Base-by-base conservation (phyloP, 306 rosid species). In the Casuarina equisetifolia region DNA sequence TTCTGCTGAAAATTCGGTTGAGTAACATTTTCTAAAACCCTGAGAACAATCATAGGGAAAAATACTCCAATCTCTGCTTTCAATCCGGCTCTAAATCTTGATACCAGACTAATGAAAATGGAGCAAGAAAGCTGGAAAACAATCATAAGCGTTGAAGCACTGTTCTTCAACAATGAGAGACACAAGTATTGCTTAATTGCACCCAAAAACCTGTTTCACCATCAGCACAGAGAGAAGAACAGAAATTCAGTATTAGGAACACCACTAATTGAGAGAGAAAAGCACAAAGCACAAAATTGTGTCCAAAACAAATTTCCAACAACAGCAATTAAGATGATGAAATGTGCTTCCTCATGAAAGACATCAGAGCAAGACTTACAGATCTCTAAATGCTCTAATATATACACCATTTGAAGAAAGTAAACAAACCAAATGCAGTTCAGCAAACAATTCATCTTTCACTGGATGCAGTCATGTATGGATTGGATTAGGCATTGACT, bases 1-100 rank as follows among this genome's bases (percentile, higher is more conserved):
- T 96, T 96, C 84, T 96, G 99, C 90, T 96, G 99, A 83, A 91
- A 96, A 87, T 96, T 96, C 38, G 99, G 98, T 79, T 91, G 99
- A 63, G 96, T 88, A 51, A 96, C 98, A 87, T 96, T 96, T 83
- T 96, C 99, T 80, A 96, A 81, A 81, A 96, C 99, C 83, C 99
- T 90, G 81, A 96, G 92, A 82, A 96, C 98, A 81, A 96, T 96
- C 99, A 96, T 96, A 54, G 99, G 99, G 81, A 89, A 96, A 89
- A 96, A 96, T 3, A 96, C 99, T 78, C 99, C 99, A 77, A 96
- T 96, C 89, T 96, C 99, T 59, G 99, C 99, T 84, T 96, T 96
- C 83, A 96, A 69, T 66, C 99, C 99, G 81, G 93, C 88, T 87
- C 98, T 93, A 88, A 96, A 96, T 81, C 99, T 88, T 87, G 98